These are phyloP conservation scores for Mrakia frigida DNA, from an alignment of 768 basidiomycete species.

Conservation along the genomic window DNA sequence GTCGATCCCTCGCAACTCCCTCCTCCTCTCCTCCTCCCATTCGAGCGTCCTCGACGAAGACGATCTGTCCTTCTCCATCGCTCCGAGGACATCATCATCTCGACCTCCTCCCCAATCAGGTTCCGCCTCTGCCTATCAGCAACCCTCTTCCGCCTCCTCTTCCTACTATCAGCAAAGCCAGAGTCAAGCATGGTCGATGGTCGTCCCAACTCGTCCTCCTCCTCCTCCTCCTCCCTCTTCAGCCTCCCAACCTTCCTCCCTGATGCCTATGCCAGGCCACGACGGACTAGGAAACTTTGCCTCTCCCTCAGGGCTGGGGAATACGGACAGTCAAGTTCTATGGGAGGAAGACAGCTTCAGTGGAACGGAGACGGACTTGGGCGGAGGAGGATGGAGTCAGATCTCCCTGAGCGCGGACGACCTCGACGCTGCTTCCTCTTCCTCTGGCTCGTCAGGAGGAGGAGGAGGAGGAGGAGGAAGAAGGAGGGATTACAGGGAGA, in stretches of 20 bases:
- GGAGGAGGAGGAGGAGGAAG: background rate
- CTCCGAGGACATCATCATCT: background rate
- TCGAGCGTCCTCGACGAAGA: background rate
- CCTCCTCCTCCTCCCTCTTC: background rate
- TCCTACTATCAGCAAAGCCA: background rate
- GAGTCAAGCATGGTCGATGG: constrained; percentile 1
- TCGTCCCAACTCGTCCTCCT: background rate
- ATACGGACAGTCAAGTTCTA: background rate
- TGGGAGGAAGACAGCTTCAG: background rate
- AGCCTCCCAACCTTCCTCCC: background rate
- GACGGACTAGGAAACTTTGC: background rate
- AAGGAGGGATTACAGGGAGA: background rate
- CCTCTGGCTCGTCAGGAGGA: background rate
- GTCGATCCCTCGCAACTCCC: background rate
- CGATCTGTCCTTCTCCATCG: background rate
- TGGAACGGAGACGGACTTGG: background rate
- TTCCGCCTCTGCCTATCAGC: background rate
- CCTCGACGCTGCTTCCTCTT: background rate
- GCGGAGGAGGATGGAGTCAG: background rate
- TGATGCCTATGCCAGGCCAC: background rate
- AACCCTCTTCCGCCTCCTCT: background rate
- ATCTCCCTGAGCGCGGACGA: background rate
- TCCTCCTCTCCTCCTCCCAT: background rate
- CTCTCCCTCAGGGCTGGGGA: background rate
- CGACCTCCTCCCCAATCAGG: background rate